Base-by-base conservation (phyloP, 352 stramenopile genomes). In the Pythium brassicae region DNA sequence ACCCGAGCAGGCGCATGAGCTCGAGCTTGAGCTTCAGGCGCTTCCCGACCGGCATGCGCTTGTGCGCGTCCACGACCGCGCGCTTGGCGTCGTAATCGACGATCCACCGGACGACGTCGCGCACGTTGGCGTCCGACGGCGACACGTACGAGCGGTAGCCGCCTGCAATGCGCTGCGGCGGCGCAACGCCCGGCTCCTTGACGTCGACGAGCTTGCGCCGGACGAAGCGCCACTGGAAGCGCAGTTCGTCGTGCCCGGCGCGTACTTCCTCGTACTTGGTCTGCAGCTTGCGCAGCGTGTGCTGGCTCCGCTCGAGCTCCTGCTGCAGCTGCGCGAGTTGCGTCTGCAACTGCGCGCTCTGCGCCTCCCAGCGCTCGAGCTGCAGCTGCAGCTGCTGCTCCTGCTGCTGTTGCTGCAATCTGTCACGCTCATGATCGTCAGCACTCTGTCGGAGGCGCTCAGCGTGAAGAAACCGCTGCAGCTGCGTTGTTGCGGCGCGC, bases 31-130 rank as follows among this genome's bases (percentile, higher is more conserved):
- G 35, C 54, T 72, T 63, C 39, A 74, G 49, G 11, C 57, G 58
- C 25, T 68, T 61, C 1, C 53, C 43, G 23, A 57, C 25, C 14
- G 57, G 53, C 17, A 49, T 57, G n/a, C 61, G 60, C 34, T 61
- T 60, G 43, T 62, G 60, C 1, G 59, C 55, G 3, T 79, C 65
- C 3, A 76, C 40, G 15, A 68, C 40, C 23, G 61, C 57, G 23
- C 55, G 51, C 57, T 65, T 73, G n/a, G 68, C 55, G 20, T 74
- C 65, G 52, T 72, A 79, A 57, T 76, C 59, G 22, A 76, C 59
- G 37, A 76, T 63, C 65, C 68, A 76, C 44, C 70, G 69, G 44
- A 82, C 66, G 37, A 82, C 67, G 2, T 71, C 62, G 49, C 62
- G 59, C 11, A 79, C 69, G 29, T 79, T 82, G 10, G 52, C 39